phyloP scores from a whole-genome alignment of 2,329 filamentous ascomycete genomes.

The Fusarium caatingaense region DNA sequence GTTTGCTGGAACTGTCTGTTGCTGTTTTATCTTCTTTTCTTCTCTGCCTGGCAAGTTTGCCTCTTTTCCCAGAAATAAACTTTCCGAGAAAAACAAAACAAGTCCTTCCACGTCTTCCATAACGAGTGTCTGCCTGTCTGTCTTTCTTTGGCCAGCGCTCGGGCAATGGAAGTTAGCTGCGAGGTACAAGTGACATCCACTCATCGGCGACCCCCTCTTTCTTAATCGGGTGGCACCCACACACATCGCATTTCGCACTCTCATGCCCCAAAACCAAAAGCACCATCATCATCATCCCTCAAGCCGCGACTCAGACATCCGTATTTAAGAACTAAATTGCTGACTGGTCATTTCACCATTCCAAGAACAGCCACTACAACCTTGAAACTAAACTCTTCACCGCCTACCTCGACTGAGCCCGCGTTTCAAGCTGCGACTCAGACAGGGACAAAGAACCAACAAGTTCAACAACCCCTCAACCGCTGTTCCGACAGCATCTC shows the following conservation, averaged over 20 bases:
- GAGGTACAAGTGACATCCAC: constrained; percentile 24
- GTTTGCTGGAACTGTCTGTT: constrained; percentile 1
- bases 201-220: constrained; percentile 8
- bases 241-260: constrained; percentile 28
- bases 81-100: background rate
- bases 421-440: constrained; percentile 20
- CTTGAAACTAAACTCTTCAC: constrained; percentile 40
- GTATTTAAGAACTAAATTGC: constrained; percentile 38
- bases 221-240: constrained; percentile 29
- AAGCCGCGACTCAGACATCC: constrained; percentile 36
- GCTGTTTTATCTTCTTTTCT: background rate
- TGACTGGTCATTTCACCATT: constrained; percentile 46
- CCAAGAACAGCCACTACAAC: constrained; percentile 46
- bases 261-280: constrained; percentile 26
- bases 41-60: background rate
- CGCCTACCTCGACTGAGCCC: constrained; percentile 35
- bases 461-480: constrained; percentile 25
- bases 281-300: constrained; percentile 35
- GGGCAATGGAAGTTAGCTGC: constrained; percentile 15
- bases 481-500: constrained; percentile 30
- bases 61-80: constrained; percentile 1
- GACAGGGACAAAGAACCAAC: constrained; percentile 20
- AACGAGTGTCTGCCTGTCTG: background rate
- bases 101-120: background rate
- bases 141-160: background rate